Evolutionary conservation across 2,329 filamentous ascomycete species (phyloP), one percentile per base, ranked within the genome.

Genomic region (Fusarium sarcochroum): DNA sequence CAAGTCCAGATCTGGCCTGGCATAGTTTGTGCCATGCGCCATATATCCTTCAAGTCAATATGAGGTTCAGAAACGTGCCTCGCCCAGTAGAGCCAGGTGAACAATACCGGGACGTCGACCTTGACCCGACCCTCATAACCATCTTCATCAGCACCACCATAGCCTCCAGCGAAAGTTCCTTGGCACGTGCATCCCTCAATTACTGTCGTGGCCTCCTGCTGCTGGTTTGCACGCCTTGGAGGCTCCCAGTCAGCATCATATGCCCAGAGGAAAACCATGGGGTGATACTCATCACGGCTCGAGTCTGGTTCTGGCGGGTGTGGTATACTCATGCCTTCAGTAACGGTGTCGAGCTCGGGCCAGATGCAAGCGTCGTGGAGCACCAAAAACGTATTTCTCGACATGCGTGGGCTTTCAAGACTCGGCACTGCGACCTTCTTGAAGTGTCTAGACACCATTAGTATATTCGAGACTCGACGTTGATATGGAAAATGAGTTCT

Each of bases 301-400:
- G 27, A 5, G 27, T 20, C 6, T 3, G 2, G 7, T 3, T 23
- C 11, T 5, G 17, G 40, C 1, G 15, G 2, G 1, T 15, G 18
- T 10, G 25, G 9, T 5, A 18, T 17, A 14, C 14, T n/a, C 10
- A 37, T 37, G 15, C 20, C 7, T 27, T 17, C 13, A 4, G 17
- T 30, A n/a, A 37, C 13, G 9, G 38, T 46, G 18, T 52, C 18
- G 6, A 58, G 46, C 7, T 52, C 17, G 6, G 30, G 20, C 5
- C 13, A 45, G 21, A 58, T 17, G 3, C 18, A 53, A 10, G 53
- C 41, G 17, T 38, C 32, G 4, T 7, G 7, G 17, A 47, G 23
- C 17, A 42, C 25, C 7, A 21, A 7, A 14, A 58, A 53, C 5
- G 25, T 53, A 15, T 35, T 47, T 2, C 17, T 40, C 17, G 17